Base-by-base conservation (phyloP, 2,329 filamentous ascomycete genomes). In the Claviceps cyperi region DNA sequence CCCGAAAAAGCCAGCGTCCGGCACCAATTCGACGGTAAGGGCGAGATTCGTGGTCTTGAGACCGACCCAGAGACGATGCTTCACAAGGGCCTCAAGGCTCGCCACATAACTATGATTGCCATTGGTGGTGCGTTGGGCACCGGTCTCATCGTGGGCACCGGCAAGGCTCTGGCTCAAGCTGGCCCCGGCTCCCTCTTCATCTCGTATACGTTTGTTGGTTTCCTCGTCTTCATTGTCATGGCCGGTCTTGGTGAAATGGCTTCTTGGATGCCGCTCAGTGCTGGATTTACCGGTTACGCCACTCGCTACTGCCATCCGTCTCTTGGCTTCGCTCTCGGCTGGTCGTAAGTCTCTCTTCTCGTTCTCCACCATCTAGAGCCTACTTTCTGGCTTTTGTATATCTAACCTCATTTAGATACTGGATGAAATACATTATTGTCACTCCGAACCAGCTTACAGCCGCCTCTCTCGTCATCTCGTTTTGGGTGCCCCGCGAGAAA, bases 381-480 rank as follows among this genome's bases (percentile, higher is more conserved):
- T 5, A 7, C 21, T 43, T 15, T 43, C 9, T 21, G 3, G 28
- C 28, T 28, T 28, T 4, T 11, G 2, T 28, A 0, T 11, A 28
- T 28, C 28, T 28, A 28, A 28, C 28, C 28, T 28, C 28, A 28
- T 3, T 4, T 28, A 74, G 72, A 41, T 75, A 75, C 57, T 86
- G 79, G 76, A 76, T 81, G 67, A 76, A 90, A 78, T 92, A 92
- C 64, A 86, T 92, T 62, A 90, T 94, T 59, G 77, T 86, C 47
- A 89, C 85, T 1, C 86, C 88, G 1, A 92, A 92, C 60, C 86
- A 94, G 63, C 70, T 94, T 39, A 92, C 86, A 1, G 87, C 87
- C 28, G 79, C 77, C n/a, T 78, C 85, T 5, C 67, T 94, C 38
- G 84, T 91, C 51, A 84, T 94, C 51, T 79, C 84, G 57, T 89